Evolutionary conservation across 345 rosid species (phyloP), one percentile per base, ranked within the genome.

Genomic region (Melaleuca quinquenervia): DNA sequence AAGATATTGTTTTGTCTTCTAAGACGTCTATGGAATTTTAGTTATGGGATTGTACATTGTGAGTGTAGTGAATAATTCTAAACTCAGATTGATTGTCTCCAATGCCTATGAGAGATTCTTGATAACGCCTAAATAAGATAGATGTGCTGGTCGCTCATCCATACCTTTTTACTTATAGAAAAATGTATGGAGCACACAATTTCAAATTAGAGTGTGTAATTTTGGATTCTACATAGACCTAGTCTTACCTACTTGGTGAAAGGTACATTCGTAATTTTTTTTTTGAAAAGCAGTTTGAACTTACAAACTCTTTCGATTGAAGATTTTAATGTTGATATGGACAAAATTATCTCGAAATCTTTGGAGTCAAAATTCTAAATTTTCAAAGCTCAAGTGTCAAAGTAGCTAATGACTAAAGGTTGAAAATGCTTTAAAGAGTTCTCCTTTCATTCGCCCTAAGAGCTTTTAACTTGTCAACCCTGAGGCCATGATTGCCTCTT

Each of bases 201-300:
- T 54, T 54, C 26, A 54, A 54, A 54, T 24, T 0, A 6, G 21
- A 32, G 76, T 8, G 8, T 32, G 18, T 70, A 24, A 32, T 36
- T 70, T 70, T 3, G 7, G 1, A 18, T 70, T 18, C 76, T 64
- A 2, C 24, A 18, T 8, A 70, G 48, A 36, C 13, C 78, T 36
- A 70, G 32, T 32, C 48, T 70, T 70, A 53, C 24, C 26, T 20
- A 70, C 13, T 18, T 3, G 3, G 1, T 11, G 78, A 70, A 24
- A 70, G 7, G 12, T 1, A 36, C 8, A 70, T 8, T 70, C 32
- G 7, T 18, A 32, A 70, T 32, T 0, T 0, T 41, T 0, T 41
- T 36, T 36, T 32, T 32, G 78, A 18, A 32, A 32, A 16, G 1
- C 13, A 70, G 45, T 70, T 70, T 70, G 24, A 32, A 32, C 26